Conservation (phyloP, 139 green algal species). For the Coelastrella sp. region DNA sequence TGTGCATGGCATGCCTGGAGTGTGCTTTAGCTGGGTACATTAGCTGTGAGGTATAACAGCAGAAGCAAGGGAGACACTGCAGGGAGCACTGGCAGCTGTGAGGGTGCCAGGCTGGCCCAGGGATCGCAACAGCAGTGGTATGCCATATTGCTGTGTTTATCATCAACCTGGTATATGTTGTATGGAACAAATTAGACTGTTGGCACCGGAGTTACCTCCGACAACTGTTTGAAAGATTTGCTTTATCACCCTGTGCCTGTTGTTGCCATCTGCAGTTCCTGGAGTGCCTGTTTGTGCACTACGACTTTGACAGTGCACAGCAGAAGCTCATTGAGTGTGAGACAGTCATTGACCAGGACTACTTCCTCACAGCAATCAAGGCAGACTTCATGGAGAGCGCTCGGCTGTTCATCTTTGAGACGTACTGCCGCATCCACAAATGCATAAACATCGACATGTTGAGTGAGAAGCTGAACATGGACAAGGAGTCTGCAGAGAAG, state of each 20-base stretch:
- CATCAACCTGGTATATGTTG: too few relatives aligned
- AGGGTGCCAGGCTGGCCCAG: too few relatives aligned
- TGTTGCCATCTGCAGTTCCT: constrained; percentile 83
- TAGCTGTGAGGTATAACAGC: too few relatives aligned
- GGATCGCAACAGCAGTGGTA: too few relatives aligned
- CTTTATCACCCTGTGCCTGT: neutral
- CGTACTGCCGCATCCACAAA: constrained; percentile 77
- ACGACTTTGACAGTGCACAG: constrained; percentile 98
- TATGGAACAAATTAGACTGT: too few relatives aligned
- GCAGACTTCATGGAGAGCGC: constrained; percentile 97
- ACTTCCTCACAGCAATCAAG: constrained; percentile 91
- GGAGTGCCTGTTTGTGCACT: constrained; percentile 91
- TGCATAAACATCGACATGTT: constrained; percentile 94
- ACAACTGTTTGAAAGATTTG: too few relatives aligned
- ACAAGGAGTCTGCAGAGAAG: constrained; percentile 86
- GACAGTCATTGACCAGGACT: constrained; percentile 93
- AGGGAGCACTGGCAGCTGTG: too few relatives aligned
- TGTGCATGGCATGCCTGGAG: too few relatives aligned
- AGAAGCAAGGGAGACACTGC: too few relatives aligned
- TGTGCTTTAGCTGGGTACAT: too few relatives aligned
- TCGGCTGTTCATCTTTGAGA: constrained; percentile 98
- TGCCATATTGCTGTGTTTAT: too few relatives aligned
- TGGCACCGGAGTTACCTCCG: too few relatives aligned
- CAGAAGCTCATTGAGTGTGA: constrained; percentile 92
- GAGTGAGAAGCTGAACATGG: constrained; percentile 90